Conservation (phyloP, 176 grass and related monocot species). For the Oryza meyeriana region DNA sequence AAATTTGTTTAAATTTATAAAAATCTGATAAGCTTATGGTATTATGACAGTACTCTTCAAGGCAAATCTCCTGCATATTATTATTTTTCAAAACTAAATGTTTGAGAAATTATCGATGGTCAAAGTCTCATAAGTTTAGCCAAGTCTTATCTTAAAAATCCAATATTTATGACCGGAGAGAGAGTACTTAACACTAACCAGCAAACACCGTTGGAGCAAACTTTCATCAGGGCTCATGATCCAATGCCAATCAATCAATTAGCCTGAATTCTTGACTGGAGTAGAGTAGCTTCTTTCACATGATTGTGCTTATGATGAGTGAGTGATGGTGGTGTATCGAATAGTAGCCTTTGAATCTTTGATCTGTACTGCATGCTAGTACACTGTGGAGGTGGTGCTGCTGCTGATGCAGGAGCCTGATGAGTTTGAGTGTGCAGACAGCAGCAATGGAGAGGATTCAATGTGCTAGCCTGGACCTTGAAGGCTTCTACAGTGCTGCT, state of each 20-base stretch:
- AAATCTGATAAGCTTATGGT: too few species aligned
- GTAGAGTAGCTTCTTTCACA: not conserved
- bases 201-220: not conserved
- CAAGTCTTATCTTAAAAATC: too few species aligned
- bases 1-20: too few species aligned
- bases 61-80: too few species aligned
- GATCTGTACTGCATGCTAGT: not conserved
- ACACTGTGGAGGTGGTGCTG: not conserved
- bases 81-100: too few species aligned
- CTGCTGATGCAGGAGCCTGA: not conserved
- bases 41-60: too few species aligned
- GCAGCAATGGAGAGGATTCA: not conserved
- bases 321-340: not conserved
- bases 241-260: not conserved
- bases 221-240: conserved; percentile 22
- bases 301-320: not conserved
- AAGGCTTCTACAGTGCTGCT: not conserved
- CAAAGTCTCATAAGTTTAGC: too few species aligned
- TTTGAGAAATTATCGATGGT: too few species aligned
- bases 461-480: conserved; percentile 45
- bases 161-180: too few species aligned
- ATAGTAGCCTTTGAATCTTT: not conserved
- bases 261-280: not conserved
- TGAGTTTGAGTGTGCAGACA: conserved; percentile 20
- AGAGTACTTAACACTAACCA: not conserved